phyloP scores from a whole-genome alignment of 305 asterid genomes.

The Caryopteris hybrid region DNA sequence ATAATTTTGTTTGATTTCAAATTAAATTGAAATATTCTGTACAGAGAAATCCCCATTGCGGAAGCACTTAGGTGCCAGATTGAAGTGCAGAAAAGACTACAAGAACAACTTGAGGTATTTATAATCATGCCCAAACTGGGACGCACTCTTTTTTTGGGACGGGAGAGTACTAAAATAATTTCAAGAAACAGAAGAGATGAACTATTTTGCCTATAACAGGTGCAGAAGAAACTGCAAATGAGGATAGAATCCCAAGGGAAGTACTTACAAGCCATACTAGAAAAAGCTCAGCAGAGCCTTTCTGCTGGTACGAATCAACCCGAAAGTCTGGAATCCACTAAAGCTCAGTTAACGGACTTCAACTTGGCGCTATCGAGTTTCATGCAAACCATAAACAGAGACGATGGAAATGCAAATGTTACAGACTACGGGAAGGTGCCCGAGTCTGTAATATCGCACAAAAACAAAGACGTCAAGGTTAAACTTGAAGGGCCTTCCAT shows the following conservation, averaged over 20 bases:
- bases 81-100: slow-evolving; percentile 68
- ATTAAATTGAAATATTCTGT: background rate
- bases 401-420: slow-evolving; percentile 20
- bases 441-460: slow-evolving; percentile 22
- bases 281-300: slow-evolving; percentile 64
- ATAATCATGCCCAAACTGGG: no score
- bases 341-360: slow-evolving; percentile 58
- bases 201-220: slow-evolving; percentile 37
- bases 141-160: no score
- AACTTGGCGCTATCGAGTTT: slow-evolving; percentile 63
- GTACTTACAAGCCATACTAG: slow-evolving; percentile 76
- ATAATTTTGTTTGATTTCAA: background rate
- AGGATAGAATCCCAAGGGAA: slow-evolving; percentile 92
- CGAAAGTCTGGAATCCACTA: slow-evolving; percentile 45
- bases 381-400: slow-evolving; percentile 51
- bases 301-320: slow-evolving; percentile 40
- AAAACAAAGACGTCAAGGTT: slow-evolving; percentile 23
- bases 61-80: slow-evolving; percentile 62
- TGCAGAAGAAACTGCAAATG: slow-evolving; percentile 81
- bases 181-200: background rate
- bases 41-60: slow-evolving; percentile 57
- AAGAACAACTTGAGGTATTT: slow-evolving; percentile 77
- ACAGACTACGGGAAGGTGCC: slow-evolving; percentile 20
- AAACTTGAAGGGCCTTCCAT: slow-evolving; percentile 48
- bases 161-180: no score